Conservation (phyloP, 345 rosid genomes). For the Boechera retrofracta region DNA sequence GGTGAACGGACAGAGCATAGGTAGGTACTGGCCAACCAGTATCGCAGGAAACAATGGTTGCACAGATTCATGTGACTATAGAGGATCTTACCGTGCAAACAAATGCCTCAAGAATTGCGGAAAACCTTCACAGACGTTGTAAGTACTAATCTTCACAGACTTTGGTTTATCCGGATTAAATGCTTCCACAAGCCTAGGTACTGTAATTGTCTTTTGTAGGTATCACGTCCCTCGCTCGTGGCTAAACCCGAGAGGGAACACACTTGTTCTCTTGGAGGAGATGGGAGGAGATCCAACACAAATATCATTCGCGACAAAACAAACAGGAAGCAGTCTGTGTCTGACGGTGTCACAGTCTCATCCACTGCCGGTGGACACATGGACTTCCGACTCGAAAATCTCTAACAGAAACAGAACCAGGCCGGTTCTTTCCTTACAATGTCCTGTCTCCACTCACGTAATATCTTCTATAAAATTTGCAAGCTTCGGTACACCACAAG, state of each 20-base stretch:
- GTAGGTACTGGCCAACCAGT: constrained; percentile 89
- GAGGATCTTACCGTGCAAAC: constrained; percentile 66
- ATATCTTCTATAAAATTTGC: constrained; percentile 82
- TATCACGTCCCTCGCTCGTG: constrained; percentile 95
- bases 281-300: constrained; percentile 85
- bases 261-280: constrained; percentile 85
- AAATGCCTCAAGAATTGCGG: constrained; percentile 91
- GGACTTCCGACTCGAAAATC: constrained; percentile 62
- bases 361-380: constrained; percentile 70
- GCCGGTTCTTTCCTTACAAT: constrained; percentile 59
- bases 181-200: neutral
- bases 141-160: constrained; percentile 44
- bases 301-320: constrained; percentile 62
- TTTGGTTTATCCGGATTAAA: neutral
- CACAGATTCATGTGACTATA: constrained; percentile 68
- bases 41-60: constrained; percentile 62
- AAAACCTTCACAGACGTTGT: constrained; percentile 89
- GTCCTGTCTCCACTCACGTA: constrained; percentile 68
- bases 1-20: constrained; percentile 97
- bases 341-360: constrained; percentile 74
- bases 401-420: constrained; percentile 38
- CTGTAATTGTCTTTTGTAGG: constrained; percentile 44
- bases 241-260: constrained; percentile 73
- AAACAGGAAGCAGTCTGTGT: constrained; percentile 61
- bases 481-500: constrained; percentile 84